Conservation (phyloP, 441 rosid genomes). For the Populus hybrid region DNA sequence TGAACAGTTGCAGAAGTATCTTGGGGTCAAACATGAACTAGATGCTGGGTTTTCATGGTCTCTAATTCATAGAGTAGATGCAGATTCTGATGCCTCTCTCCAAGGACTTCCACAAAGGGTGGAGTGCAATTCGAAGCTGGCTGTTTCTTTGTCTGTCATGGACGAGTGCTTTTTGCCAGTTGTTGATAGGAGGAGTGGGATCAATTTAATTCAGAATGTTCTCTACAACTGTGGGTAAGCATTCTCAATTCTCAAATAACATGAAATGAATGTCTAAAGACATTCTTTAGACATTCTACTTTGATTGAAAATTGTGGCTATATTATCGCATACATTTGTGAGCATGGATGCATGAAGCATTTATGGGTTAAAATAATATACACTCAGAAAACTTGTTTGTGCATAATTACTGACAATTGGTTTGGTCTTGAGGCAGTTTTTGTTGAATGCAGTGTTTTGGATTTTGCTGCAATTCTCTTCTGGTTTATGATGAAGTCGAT, state of each 20-base stretch:
- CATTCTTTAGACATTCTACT: neutral
- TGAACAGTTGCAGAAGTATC: slow-evolving; percentile 71
- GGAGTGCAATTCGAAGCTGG: slow-evolving; percentile 91
- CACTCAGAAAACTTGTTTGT: neutral
- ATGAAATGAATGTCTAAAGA: too few species aligned
- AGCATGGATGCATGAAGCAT: slow-evolving; percentile 4
- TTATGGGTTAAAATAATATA: neutral
- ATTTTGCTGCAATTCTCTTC: neutral
- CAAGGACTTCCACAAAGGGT: slow-evolving; percentile 63
- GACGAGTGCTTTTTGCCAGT: slow-evolving; percentile 99
- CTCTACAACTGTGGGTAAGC: slow-evolving; percentile 87
- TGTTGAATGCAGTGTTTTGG: neutral
- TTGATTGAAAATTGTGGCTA: neutral
- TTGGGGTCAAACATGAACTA: slow-evolving; percentile 79
- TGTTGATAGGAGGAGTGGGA: too few species aligned
- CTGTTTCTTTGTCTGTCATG: slow-evolving; percentile 88
- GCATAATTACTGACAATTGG: neutral
- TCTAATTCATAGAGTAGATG: slow-evolving; percentile 62
- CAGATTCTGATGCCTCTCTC: slow-evolving; percentile 43
- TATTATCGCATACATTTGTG: neutral
- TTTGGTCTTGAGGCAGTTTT: slow-evolving; percentile 6
- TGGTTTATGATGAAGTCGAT: slow-evolving; percentile 8
- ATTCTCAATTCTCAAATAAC: slow-evolving; percentile 11
- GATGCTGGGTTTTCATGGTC: slow-evolving; percentile 96
- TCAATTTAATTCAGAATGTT: slow-evolving; percentile 73